Evolutionary conservation across 352 stramenopile genomes (phyloP), one percentile per base, ranked within the genome.

Genomic region (Aphanomyces euteiches): DNA sequence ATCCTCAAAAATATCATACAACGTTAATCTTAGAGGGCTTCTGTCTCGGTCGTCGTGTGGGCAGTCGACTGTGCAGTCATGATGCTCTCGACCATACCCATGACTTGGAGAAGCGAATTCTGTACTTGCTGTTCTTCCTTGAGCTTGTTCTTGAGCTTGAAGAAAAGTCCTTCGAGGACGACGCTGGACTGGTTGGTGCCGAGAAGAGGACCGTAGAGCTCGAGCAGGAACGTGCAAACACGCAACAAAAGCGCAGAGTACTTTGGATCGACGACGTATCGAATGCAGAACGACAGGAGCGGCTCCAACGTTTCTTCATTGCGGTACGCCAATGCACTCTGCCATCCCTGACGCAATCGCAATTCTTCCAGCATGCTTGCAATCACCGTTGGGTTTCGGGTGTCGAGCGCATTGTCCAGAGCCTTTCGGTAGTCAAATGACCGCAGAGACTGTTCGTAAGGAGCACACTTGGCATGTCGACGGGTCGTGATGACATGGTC

Each of bases 361-460:
- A 99, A 78, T 76, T 98, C 96, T 74, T 98, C 93, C 7, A 98
- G 83, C 70, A 98, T 96, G 56, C 90, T 97, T 53, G 93, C 89
- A 17, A 98, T 93, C 45, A 95, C 83, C 43, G 92, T 78, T 53
- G 95, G 92, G 61, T 96, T 94, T 21, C 92, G 82, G 40, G 92
- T 97, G 65, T 90, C 83, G 61, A 99, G 77, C 37, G 94, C 94
- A 68, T 97, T 91, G 75, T 98, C 97, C 47, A 99, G 78, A 40
- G 96, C 96, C 76, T 96, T 93, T 63, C 91, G 92, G 82, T 98
- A 98, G 70, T 97, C 86, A 75, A 98, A 99, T 77, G 98, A 93
- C 38, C 92, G 93, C 56, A 98, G 74, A 13, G 94, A 83, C 40
- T 85, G 73, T 79, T 99, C 96, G 79, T 98, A 98, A 56, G 90